Base-by-base conservation (phyloP, 2,329 filamentous ascomycete genomes). In the Scedosporium apiospermum region DNA sequence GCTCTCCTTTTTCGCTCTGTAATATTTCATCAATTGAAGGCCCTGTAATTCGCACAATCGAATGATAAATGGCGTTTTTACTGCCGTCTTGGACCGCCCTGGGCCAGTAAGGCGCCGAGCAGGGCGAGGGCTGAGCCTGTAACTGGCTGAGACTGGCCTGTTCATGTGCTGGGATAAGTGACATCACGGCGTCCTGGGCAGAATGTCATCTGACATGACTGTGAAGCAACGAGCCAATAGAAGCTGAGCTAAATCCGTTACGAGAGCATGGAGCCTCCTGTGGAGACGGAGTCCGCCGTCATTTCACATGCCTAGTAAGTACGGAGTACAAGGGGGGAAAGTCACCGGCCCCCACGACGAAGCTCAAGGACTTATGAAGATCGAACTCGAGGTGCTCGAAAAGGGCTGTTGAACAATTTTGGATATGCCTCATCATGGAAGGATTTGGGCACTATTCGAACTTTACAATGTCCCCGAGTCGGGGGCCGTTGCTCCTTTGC, bases 291-390 rank as follows among this genome's bases (percentile, higher is more conserved):
- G 21, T 30, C 18, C 42, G 10, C 58, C 58, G 58, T 44, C 34
- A 38, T 44, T 60, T 60, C 58, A 60, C 58, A 60, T 60, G 58
- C 42, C 58, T 46, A 34, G 30, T 34, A 34, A 30, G n/a, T 23
- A 60, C 10, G 14, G n/a, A 44, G 27, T 12, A 60, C 10, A 23
- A 42, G 30, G 16, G 16, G 51, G 23, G 23, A 23, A 23, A 55
- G 51, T 27, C 23, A 49, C 4, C 44, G 2, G 2, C 44, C 44
- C n/a, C 9, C 18, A 49, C 9, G 44, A 21, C n/a, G 44, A 9
- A 49, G 18, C 18, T 18, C 6, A 6, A 21, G 44, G 44, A 49
- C 44, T n/a, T 18, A 21, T 49, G 44, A 21, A 49, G 18, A 49
- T 49, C n/a, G 18, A 49, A 21, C n/a, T 49, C 44, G n/a, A 49